Base-by-base conservation (phyloP, 805 yeast species). In the Maudiozyma pseudohumilis region DNA sequence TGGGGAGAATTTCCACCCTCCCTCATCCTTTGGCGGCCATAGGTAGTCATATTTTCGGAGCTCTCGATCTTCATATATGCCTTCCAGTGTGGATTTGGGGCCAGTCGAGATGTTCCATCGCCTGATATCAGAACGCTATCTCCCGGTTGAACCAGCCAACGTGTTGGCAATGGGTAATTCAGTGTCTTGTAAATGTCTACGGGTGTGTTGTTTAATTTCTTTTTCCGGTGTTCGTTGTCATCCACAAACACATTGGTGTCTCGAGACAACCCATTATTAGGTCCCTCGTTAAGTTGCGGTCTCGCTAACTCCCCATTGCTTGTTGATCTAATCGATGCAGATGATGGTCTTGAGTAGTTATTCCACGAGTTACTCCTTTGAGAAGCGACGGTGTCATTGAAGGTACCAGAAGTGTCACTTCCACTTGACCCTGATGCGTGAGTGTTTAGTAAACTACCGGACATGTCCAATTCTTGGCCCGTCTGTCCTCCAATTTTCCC, bases 31-130 rank as follows among this genome's bases (percentile, higher is more conserved):
- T 48, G 49, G 31, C 53, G 49, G 5, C 36, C 35, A 23, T 34
- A 38, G 13, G 29, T 13, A n/a, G 16, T 23, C n/a, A 26, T 16
- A 15, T 32, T 29, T n/a, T 25, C 29, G 2, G 30, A 21, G 18
- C 27, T 32, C 16, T 49, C 59, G 17, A 43, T 47, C 3, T 49
- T 43, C 34, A 47, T 36, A 20, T 45, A 42, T 2, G 50, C 43
- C 27, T 50, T 53, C 49, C 51, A 54, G 36, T 47, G 48, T 4
- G 59, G 54, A 26, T 55, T 55, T 2, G 55, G 51, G 30, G 42
- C 34, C 8, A 51, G 18, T 12, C 36, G 37, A 12, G 42, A 37
- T 8, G 53, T 41, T 5, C 60, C 61, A 46, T 58, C 61, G 9
- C 40, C 40, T 20, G 63, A 53, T 13, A 55, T 28, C 5, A 41